These are phyloP conservation scores for Colletotrichum theobromicola DNA, from an alignment of 2,329 filamentous ascomycete species.

Conservation along the genomic window DNA sequence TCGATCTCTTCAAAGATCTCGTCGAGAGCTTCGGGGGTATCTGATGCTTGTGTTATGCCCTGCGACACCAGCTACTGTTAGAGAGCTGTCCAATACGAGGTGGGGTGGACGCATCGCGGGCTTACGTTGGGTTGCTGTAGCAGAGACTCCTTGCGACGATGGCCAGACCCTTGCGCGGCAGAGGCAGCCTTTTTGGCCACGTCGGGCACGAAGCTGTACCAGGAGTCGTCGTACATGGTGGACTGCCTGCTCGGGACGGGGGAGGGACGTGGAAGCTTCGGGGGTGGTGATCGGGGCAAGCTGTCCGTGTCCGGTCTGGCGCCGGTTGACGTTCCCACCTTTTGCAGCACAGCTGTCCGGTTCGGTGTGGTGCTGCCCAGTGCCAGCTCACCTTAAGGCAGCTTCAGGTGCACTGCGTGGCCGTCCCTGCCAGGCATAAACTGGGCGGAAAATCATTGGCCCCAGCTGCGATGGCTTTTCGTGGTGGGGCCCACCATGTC, in stretches of 20 bases:
- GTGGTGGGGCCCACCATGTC: neutral
- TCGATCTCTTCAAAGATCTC: conserved; percentile 64
- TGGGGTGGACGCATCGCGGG: conserved; percentile 18
- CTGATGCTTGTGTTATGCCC: conserved; percentile 57
- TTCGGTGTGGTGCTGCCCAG: neutral
- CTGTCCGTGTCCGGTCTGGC: conserved; percentile 1
- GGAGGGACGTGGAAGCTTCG: neutral
- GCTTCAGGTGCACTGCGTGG: neutral
- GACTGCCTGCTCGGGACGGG: neutral
- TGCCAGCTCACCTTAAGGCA: conserved; percentile 4
- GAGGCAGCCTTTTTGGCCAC: conserved; percentile 54
- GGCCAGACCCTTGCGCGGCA: conserved; percentile 51
- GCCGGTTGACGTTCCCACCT: neutral
- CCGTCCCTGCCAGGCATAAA: neutral
- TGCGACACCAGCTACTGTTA: conserved; percentile 32
- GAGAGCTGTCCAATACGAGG: conserved; percentile 22
- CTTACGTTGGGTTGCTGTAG: conserved; percentile 70
- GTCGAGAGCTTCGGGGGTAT: conserved; percentile 60
- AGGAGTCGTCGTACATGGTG: conserved; percentile 82
- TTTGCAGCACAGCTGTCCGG: neutral
- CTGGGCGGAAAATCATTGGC: conserved; percentile 22
- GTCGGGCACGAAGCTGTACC: conserved; percentile 79
- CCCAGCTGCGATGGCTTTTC: neutral
- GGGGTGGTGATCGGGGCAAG: neutral
- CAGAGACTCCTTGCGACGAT: conserved; percentile 72